phyloP scores from a whole-genome alignment of 1,139 yeast species.

The Pichia kudriavzevii region DNA sequence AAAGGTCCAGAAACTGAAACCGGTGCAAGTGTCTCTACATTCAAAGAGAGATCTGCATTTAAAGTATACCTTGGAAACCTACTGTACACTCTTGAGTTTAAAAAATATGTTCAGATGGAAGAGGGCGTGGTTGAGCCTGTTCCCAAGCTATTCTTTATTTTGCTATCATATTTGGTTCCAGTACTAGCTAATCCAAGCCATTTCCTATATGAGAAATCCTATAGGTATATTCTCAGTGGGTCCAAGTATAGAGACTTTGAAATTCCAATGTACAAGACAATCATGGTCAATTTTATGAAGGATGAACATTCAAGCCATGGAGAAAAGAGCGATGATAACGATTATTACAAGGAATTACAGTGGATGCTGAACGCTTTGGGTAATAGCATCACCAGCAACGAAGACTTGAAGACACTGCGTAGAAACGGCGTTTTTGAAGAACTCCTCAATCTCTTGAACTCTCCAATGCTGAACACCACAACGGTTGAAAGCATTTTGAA shows the following conservation, averaged over 20 bases:
- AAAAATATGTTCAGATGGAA: constrained; percentile 12
- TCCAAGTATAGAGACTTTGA: constrained; percentile 50
- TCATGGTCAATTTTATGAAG: constrained; percentile 28
- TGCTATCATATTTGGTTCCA: constrained; percentile 46
- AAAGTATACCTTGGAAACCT: constrained; percentile 57
- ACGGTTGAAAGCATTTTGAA: constrained; percentile 35
- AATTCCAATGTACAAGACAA: constrained; percentile 54
- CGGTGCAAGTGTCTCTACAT: constrained; percentile 19
- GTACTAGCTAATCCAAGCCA: constrained; percentile 64
- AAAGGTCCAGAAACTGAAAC: background rate
- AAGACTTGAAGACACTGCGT: constrained; percentile 48
- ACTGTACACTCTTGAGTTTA: constrained; percentile 37
- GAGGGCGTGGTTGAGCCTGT: constrained; percentile 14
- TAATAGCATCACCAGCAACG: constrained; percentile 36
- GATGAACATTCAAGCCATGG: constrained; percentile 25
- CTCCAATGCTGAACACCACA: constrained; percentile 39
- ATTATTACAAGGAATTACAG: constrained; percentile 46
- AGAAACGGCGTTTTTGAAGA: constrained; percentile 58
- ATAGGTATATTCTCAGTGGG: constrained; percentile 51
- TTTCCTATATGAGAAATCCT: constrained; percentile 60
- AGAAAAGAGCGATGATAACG: constrained; percentile 32
- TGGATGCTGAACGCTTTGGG: constrained; percentile 58
- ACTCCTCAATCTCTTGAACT: constrained; percentile 46
- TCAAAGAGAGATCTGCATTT: constrained; percentile 53
- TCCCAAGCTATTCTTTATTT: constrained; percentile 39